Evolutionary conservation across 495 filamentous ascomycete genomes (phyloP).

Genomic region (Hypoxylon crocopeplum): DNA sequence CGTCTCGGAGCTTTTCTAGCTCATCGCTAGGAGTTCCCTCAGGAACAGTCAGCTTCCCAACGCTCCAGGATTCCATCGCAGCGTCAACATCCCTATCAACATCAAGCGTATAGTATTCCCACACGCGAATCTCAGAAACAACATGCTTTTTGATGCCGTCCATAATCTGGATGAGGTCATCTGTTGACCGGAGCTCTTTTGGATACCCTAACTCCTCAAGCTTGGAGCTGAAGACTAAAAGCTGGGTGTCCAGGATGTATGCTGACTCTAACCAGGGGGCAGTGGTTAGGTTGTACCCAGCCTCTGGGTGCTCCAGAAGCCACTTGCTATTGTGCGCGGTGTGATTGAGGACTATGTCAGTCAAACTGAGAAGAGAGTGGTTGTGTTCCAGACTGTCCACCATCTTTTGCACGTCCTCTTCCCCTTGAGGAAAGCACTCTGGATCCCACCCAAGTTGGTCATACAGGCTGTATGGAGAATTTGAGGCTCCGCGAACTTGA

Average conservation of each 20-base stretch:
- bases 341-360: conserved; percentile 98
- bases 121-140: conserved; percentile 76
- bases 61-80: conserved; percentile 74
- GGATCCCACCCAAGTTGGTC: conserved; percentile 91
- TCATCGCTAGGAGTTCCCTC: conserved; percentile 49
- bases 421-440: conserved; percentile 81
- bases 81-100: conserved; percentile 74
- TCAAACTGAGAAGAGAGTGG: conserved; percentile 84
- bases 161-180: conserved; percentile 85
- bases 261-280: conserved; percentile 93
- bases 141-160: conserved; percentile 81
- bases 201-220: conserved; percentile 74
- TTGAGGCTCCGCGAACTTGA: conserved; percentile 85
- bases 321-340: conserved; percentile 95
- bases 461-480: conserved; percentile 96
- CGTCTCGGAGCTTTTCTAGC: conserved; percentile 52
- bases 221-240: conserved; percentile 77
- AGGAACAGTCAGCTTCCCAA: conserved; percentile 57
- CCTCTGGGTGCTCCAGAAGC: conserved; percentile 93
- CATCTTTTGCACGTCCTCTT: conserved; percentile 79
- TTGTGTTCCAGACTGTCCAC: conserved; percentile 83
- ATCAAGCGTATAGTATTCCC: conserved; percentile 92
- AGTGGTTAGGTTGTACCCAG: conserved; percentile 92
- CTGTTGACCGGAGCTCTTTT: conserved; percentile 69
- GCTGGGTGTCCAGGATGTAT: conserved; percentile 81